Base-by-base conservation (phyloP, 2,329 filamentous ascomycete genomes). In the Pestalotiopsis sp. region DNA sequence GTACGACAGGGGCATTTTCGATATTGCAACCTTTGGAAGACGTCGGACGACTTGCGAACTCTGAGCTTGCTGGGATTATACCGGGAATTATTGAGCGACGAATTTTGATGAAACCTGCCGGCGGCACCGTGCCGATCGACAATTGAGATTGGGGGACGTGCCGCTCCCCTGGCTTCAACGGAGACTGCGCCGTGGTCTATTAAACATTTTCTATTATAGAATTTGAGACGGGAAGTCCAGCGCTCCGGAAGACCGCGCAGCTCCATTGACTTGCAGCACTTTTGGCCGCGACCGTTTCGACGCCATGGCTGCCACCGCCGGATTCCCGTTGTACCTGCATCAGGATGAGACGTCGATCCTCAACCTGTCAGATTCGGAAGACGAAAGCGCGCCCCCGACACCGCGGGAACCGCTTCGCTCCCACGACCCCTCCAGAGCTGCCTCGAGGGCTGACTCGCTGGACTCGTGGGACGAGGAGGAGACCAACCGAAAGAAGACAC, bases 401-500 rank as follows among this genome's bases (percentile, higher is more conserved):
- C 66, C 66, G 9, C 38, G 59, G 63, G 64, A 63, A 20, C 71
- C 70, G 24, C 68, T 73, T 59, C 67, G 69, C 56, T 70, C 70
- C 22, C 71, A 66, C 66, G 69, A 71, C n/a, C 69, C 69, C 20
- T 63, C 70, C 40, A 69, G 65, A 56, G 48, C 70, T 48, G 62
- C 70, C 30, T 68, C 71, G 26, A n/a, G 58, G 17, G n/a, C 58
- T 20, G 58, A 61, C n/a, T 61, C 58, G n/a, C 13, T 61, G 35
- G 71, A 70, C 30, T 69, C 71, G 30, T 66, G 70, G 10, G 40
- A 66, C 38, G 68, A 67, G 52, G 69, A 70, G 38, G 71, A 75
- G 63, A 69, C 71, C 55, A 70, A 75, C 71, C 75, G 70, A 40
- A 73, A 75, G 66, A 76, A 72, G 68, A 73, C 73, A 55, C 74